Evolutionary conservation across 192 early-diverging fungal species (phyloP).

Genomic region (Rhizoclosmatium globosum): DNA sequence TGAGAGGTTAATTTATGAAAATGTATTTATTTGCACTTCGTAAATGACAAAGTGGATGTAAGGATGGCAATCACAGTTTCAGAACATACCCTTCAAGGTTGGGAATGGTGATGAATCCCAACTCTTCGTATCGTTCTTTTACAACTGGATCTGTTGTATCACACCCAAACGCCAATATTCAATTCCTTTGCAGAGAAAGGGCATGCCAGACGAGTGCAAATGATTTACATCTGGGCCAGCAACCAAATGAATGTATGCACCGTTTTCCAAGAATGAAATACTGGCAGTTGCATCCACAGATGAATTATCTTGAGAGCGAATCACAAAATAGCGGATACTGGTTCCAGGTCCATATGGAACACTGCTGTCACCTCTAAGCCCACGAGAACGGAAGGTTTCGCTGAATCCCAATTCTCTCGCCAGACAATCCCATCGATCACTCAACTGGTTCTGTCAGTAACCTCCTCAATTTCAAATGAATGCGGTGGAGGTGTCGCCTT

Average conservation of each 20-base stretch:
- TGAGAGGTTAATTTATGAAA: background rate
- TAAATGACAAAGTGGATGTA: too few species aligned
- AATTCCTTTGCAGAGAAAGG: background rate
- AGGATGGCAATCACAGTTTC: background rate
- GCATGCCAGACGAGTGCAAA: constrained; percentile 1
- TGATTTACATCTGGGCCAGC: background rate
- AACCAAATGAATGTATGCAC: background rate
- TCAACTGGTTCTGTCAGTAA: too few species aligned
- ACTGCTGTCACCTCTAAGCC: too few species aligned
- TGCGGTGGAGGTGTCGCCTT: too few species aligned
- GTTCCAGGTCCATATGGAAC: too few species aligned
- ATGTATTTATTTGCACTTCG: too few species aligned
- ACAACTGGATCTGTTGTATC: background rate
- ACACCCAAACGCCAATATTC: background rate
- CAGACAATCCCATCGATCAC: too few species aligned
- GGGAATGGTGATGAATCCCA: background rate
- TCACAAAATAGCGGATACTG: background rate
- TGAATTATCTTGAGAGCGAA: background rate
- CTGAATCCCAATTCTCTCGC: too few species aligned
- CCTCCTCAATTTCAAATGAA: too few species aligned
- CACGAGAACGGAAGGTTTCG: too few species aligned
- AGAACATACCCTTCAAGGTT: background rate
- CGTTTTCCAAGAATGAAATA: background rate
- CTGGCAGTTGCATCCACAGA: background rate
- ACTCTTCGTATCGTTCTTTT: background rate